Base-by-base conservation (phyloP, 2,329 filamentous ascomycete species). In the Diaporthe sp. region DNA sequence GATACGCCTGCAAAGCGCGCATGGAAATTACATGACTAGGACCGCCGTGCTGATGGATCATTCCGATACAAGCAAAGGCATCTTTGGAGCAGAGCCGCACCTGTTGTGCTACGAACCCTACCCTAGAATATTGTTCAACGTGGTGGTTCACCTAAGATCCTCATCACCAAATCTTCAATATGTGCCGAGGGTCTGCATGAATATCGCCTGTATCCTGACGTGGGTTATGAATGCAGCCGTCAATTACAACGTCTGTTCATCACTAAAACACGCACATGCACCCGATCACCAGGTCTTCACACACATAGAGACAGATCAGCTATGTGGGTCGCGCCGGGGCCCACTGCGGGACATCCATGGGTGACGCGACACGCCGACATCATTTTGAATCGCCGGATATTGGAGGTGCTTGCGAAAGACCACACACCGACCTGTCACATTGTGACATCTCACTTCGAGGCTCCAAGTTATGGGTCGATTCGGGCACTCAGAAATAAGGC, bases 21-120 rank as follows among this genome's bases (percentile, higher is more conserved):
- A 50, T 37, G 17, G 27, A n/a, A 59, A 35, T n/a, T 59, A 22
- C 25, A 37, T 44, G 22, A 19, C 25, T 19, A 25, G 13, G 32
- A 27, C 25, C 8, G 9, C 25, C 32, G 42, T 17, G n/a, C 32
- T 32, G 27, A 42, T 17, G 22, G 19, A 30, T n/a, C 37, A 44
- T 47, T 61, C 42, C 17, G 15, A 22, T 17, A 13, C 42, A 27
- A 13, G 44, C 32, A 27, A 50, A 51, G 44, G 12, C 32, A 27
- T 25, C 13, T n/a, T n/a, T 51, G 55, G 37, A 55, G 58, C 70
- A 63, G 70, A 71, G 70, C 70, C 70, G 70, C 70, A 71, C 35
- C 56, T 63, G 55, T 63, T 59, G 70, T 71, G 56, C 44, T 61
- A 71, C 69, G 37, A 71, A 61, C 12, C 10, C 44, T 37, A 51